Evolutionary conservation across 2,329 filamentous ascomycete species (phyloP), one percentile per base, ranked within the genome.

Genomic region (Tolypocladium tundrense): DNA sequence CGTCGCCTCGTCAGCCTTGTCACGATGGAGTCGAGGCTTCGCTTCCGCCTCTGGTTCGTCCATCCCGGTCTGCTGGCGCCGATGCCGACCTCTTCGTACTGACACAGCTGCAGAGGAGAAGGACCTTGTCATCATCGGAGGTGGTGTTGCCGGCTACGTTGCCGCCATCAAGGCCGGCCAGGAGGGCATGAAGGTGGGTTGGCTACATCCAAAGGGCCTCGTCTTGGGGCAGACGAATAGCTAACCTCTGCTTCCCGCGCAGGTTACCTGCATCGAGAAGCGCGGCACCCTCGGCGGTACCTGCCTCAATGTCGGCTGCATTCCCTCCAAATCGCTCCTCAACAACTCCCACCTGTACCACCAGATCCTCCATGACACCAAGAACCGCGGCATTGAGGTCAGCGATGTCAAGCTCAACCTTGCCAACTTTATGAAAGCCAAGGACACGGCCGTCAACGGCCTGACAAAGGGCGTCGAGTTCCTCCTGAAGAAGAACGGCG

Each of bases 341-440:
- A 99, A 97, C 87, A 97, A 97, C 83, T 97, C 94, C 68, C 91
- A 97, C 76, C 84, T 97, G 61, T 97, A 97, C 82, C 93, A 97
- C 81, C 88, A 92, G 78, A 88, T 97, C 71, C 85, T 95, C 61
- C 93, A 99, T 80, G 94, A 99, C 80, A 93, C 91, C 65, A 96
- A 97, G 80, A 86, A 89, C 77, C 91, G 94, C 73, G 94, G 94
- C 73, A 99, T 99, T 73, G 93, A 97, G 72, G 94, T 99, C 67
- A 88, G 89, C 71, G 91, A 96, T 78, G 93, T 99, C 70, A 95
- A 96, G 77, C 87, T 99, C 72, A 97, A 99, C 82, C 83, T 99
- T 52, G 77, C 80, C 69, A 87, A 94, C 75, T 91, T 99, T 85
- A 97, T 99, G 92, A 96, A 97, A 80, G 92, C 94, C 60, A 99